phyloP scores from a whole-genome alignment of 2,329 filamentous ascomycete species.

The Pyrenochaeta sp. region DNA sequence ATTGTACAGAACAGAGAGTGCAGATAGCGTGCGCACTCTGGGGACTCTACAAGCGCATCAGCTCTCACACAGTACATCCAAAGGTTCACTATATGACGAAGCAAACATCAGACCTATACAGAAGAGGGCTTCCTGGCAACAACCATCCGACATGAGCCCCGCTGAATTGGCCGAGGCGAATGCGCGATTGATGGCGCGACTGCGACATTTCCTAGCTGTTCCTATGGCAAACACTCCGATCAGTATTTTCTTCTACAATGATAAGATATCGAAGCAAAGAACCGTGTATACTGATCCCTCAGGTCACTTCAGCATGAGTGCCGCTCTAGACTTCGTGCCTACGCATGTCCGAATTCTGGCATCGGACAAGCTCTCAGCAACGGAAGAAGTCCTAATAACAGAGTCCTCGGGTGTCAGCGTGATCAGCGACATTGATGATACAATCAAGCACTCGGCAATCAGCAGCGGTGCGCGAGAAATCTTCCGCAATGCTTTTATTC shows the following conservation, averaged over 20 bases:
- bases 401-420: slow-evolving; percentile 84
- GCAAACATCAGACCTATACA: slow-evolving; percentile 50
- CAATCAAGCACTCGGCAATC: slow-evolving; percentile 95
- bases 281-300: slow-evolving; percentile 87
- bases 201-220: slow-evolving; percentile 89
- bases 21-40: slow-evolving; percentile 33
- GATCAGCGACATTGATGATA: slow-evolving; percentile 98
- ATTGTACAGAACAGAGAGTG: slow-evolving; percentile 48
- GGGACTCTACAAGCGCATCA: slow-evolving; percentile 25
- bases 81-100: slow-evolving; percentile 36
- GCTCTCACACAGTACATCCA: slow-evolving; percentile 36
- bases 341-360: slow-evolving; percentile 89
- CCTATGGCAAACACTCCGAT: slow-evolving; percentile 80
- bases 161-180: slow-evolving; percentile 83
- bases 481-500: slow-evolving; percentile 93
- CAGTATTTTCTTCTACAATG: slow-evolving; percentile 95
- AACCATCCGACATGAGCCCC: slow-evolving; percentile 71
- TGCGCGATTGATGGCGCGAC: slow-evolving; percentile 82
- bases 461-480: slow-evolving; percentile 87
- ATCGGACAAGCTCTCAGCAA: slow-evolving; percentile 82
- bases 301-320: slow-evolving; percentile 85
- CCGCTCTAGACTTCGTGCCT: slow-evolving; percentile 86
- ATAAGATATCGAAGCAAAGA: slow-evolving; percentile 79
- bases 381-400: slow-evolving; percentile 78
- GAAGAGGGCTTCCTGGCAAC: slow-evolving; percentile 60